phyloP scores from a whole-genome alignment of 2,329 filamentous ascomycete species.

The Phyllachora maydis region DNA sequence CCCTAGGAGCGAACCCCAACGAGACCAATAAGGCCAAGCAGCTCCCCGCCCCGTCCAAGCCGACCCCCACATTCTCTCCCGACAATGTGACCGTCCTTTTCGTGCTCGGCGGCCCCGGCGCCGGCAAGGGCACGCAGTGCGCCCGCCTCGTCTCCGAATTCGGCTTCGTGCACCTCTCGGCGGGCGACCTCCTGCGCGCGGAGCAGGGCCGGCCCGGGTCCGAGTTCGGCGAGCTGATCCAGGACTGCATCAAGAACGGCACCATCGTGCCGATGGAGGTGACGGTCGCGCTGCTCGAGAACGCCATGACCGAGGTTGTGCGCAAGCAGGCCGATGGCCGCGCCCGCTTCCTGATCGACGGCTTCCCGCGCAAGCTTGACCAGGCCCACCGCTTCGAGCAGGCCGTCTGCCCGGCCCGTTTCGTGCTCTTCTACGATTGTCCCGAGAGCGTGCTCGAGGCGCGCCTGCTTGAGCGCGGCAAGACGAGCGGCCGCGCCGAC shows the following conservation, averaged over 20 bases:
- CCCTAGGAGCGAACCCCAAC: not conserved
- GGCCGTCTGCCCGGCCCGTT: conserved; percentile 60
- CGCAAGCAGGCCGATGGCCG: conserved; percentile 16
- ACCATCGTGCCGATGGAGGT: conserved; percentile 98
- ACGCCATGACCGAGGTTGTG: conserved; percentile 65
- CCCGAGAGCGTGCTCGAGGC: conserved; percentile 75
- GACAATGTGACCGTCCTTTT: conserved; percentile 79
- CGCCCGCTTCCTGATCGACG: conserved; percentile 54
- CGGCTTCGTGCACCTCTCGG: conserved; percentile 81
- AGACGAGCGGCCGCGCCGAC: conserved; percentile 79
- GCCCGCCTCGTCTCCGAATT: conserved; percentile 70
- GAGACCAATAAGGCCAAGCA: conserved; percentile 4
- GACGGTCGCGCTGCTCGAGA: conserved; percentile 81
- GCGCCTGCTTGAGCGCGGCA: conserved; percentile 68
- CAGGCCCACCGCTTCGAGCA: conserved; percentile 90
- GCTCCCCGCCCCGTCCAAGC: conserved; percentile 29
- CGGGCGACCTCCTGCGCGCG: conserved; percentile 80
- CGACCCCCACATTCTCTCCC: conserved; percentile 51
- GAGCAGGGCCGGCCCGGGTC: conserved; percentile 77
- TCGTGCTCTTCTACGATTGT: conserved; percentile 90
- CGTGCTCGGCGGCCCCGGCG: conserved; percentile 86
- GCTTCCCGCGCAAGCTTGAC: conserved; percentile 94
- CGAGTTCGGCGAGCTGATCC: conserved; percentile 85
- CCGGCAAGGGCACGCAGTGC: conserved; percentile 94
- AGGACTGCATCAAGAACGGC: conserved; percentile 81